phyloP scores from a whole-genome alignment of 139 green algal species.

The Chlamydomonas sp. region DNA sequence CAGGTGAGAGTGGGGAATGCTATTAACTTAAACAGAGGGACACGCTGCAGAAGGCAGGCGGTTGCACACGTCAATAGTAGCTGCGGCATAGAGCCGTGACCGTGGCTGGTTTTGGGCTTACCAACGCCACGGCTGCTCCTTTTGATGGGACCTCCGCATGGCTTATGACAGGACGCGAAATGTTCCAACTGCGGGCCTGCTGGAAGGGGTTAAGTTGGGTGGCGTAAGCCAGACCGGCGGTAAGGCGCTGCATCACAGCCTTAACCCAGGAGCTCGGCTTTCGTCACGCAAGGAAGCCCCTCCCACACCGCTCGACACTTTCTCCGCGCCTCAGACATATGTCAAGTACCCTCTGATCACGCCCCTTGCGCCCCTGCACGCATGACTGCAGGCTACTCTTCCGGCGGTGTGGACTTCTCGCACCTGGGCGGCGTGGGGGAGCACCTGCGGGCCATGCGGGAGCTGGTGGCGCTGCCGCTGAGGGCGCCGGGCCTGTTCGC shows the following conservation, averaged over 20 bases:
- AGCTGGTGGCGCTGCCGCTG: constrained; percentile 68
- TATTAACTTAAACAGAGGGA: background rate
- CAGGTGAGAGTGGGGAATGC: constrained; percentile 9
- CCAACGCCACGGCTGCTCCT: background rate
- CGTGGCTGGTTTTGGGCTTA: background rate
- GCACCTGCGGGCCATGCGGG: constrained; percentile 42
- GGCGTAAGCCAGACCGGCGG: background rate
- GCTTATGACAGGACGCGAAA: background rate
- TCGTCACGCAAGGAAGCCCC: background rate
- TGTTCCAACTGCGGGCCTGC: background rate
- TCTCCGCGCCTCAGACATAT: too few relatives aligned
- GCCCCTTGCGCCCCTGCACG: background rate
- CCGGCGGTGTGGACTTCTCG: constrained; percentile 22
- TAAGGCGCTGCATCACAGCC: background rate
- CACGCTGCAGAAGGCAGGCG: too few relatives aligned
- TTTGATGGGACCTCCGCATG: background rate
- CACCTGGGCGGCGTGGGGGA: constrained; percentile 58
- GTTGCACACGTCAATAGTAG: too few relatives aligned
- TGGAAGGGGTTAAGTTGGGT: background rate
- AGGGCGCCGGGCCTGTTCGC: constrained; percentile 52
- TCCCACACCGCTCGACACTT: background rate
- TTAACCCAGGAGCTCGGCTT: background rate
- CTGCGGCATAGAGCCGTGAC: background rate
- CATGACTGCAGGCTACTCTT: constrained; percentile 12
- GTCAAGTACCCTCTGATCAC: background rate